phyloP scores from a whole-genome alignment of 768 basidiomycete species.

The Trichaptum fuscoviolaceum region DNA sequence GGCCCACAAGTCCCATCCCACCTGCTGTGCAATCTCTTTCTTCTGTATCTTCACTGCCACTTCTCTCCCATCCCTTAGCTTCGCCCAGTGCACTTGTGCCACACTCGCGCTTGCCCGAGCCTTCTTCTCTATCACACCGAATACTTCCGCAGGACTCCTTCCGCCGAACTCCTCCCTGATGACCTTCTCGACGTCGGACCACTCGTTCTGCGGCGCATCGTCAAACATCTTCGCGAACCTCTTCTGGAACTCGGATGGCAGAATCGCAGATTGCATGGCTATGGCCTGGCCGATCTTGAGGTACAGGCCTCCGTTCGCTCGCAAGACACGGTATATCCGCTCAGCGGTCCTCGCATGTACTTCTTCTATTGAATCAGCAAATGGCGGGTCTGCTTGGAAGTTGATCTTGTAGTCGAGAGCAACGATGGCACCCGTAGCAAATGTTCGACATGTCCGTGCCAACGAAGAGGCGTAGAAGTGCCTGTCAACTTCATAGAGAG shows the following conservation, averaged over 20 bases:
- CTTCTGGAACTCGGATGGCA: constrained; percentile 78
- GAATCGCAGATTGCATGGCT: constrained; percentile 78
- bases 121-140: constrained; percentile 69
- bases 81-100: constrained; percentile 86
- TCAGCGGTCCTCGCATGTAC: constrained; percentile 83
- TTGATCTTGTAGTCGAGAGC: constrained; percentile 85
- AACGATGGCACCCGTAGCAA: constrained; percentile 58
- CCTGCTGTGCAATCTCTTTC: constrained; percentile 80
- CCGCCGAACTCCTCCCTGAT: constrained; percentile 65
- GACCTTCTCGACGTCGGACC: constrained; percentile 59
- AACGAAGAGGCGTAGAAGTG: constrained; percentile 55
- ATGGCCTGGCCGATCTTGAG: constrained; percentile 84
- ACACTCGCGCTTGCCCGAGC: constrained; percentile 87
- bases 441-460: constrained; percentile 46
- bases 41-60: constrained; percentile 96
- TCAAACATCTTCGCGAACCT: constrained; percentile 85
- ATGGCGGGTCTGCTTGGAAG: constrained; percentile 51
- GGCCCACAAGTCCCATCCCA: constrained; percentile 75
- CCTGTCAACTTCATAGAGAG: constrained; percentile 41
- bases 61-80: constrained; percentile 48
- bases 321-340: constrained; percentile 70
- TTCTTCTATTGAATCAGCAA: constrained; percentile 62
- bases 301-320: constrained; percentile 79
- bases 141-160: constrained; percentile 67
- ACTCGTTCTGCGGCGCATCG: constrained; percentile 81